These are phyloP conservation scores for Epichloe sylvatica DNA, from an alignment of 2,329 filamentous ascomycete genomes.

Conservation along the genomic window DNA sequence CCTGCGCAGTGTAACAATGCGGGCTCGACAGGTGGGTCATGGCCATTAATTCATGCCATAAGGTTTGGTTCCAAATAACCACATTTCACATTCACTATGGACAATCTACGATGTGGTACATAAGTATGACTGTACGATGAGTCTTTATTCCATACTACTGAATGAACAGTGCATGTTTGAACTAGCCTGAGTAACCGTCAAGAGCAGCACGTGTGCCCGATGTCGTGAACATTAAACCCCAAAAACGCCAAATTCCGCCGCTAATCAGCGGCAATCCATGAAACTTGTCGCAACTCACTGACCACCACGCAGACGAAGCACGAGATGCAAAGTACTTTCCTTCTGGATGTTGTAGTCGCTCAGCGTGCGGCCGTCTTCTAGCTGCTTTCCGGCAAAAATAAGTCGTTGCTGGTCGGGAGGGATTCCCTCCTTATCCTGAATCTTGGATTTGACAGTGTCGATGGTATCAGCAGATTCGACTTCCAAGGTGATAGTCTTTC, in stretches of 20 bases:
- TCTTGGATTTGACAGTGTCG: constrained; percentile 90
- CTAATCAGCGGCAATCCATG: constrained; percentile 30
- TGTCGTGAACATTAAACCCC: not conserved
- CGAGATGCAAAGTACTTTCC: constrained; percentile 68
- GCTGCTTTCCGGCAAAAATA: constrained; percentile 86
- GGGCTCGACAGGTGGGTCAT: not conserved
- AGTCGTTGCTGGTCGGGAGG: constrained; percentile 89
- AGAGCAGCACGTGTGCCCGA: not conserved
- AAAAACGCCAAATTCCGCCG: constrained; percentile 58
- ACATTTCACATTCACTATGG: no score
- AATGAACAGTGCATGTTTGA: not conserved
- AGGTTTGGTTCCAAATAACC: not conserved
- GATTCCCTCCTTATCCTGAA: constrained; percentile 86
- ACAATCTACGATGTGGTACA: no score
- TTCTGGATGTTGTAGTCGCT: constrained; percentile 97
- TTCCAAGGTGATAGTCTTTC: constrained; percentile 89
- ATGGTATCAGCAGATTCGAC: constrained; percentile 84
- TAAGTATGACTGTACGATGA: not conserved
- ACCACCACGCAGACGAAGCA: constrained; percentile 69
- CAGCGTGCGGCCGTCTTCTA: constrained; percentile 82
- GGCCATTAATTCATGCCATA: not conserved
- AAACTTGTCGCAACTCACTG: constrained; percentile 42
- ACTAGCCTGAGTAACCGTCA: not conserved
- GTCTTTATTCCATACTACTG: not conserved
- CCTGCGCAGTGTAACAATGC: not conserved